phyloP scores from a whole-genome alignment of 306 rosid genomes.

The Acacia melanoxylon region DNA sequence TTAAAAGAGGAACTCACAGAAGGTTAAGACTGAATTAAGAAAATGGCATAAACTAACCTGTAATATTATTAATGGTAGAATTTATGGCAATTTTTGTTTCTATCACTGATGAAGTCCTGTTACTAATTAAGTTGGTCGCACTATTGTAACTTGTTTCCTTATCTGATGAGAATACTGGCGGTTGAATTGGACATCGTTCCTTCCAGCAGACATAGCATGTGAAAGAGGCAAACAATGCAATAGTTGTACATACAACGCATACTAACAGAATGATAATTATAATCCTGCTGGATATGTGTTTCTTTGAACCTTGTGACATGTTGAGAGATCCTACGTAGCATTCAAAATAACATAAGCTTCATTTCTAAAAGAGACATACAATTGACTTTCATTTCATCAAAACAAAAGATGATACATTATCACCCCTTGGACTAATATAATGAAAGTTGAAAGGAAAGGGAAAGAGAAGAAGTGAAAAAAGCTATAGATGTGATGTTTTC shows the following conservation, averaged over 20 bases:
- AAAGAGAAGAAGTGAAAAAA: not conserved
- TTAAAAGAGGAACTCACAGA: constrained; percentile 12
- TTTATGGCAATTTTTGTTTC: constrained; percentile 49
- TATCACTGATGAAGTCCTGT: constrained; percentile 53
- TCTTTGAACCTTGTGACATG: constrained; percentile 53
- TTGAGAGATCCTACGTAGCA: constrained; percentile 64
- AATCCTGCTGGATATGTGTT: constrained; percentile 63
- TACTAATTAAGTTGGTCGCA: constrained; percentile 70
- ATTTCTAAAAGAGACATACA: constrained; percentile 22
- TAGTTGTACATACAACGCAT: constrained; percentile 66
- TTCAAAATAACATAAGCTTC: constrained; percentile 17
- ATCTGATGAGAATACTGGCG: constrained; percentile 61
- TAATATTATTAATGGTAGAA: constrained; percentile 51
- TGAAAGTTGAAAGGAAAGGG: not conserved
- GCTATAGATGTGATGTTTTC: constrained; percentile 11
- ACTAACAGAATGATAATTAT: constrained; percentile 62
- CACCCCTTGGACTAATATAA: not conserved
- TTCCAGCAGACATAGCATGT: constrained; percentile 62
- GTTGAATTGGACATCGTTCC: constrained; percentile 50
- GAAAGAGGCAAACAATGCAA: constrained; percentile 67
- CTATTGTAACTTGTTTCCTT: constrained; percentile 81
- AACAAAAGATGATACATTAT: not conserved
- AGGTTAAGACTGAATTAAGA: not conserved
- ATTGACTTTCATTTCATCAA: not conserved
- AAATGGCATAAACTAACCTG: constrained; percentile 46